Conservation (phyloP, 495 filamentous ascomycete genomes). For the Penicillium simplicissimum region DNA sequence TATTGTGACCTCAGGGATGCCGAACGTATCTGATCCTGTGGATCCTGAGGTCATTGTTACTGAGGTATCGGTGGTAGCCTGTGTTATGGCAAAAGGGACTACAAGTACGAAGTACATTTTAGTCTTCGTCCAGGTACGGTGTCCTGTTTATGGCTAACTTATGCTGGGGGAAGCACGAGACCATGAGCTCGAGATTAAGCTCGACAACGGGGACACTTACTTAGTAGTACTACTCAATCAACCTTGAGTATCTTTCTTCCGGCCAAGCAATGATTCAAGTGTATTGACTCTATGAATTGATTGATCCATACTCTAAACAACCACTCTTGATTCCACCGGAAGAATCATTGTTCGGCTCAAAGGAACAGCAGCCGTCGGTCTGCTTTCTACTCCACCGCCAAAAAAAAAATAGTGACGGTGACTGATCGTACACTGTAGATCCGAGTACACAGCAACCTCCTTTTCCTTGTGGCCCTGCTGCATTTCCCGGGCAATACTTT, state of each 20-base stretch:
- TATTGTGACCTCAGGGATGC: neutral
- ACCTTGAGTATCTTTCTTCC: neutral
- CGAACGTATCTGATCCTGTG: neutral
- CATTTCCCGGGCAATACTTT: slow-evolving; percentile 1
- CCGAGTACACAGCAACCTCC: slow-evolving; percentile 33
- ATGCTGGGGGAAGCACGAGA: neutral
- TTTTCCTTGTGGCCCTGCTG: slow-evolving; percentile 17
- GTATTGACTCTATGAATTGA: neutral
- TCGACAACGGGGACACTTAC: no score
- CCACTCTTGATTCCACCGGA: neutral
- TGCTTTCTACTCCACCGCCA: slow-evolving; percentile 7
- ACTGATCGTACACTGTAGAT: slow-evolving; percentile 40
- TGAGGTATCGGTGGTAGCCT: neutral
- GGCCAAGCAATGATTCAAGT: neutral
- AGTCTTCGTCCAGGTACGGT: neutral
- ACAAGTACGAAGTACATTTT: neutral
- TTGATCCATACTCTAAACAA: neutral
- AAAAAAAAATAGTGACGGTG: slow-evolving; percentile 23
- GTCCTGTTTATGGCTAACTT: neutral
- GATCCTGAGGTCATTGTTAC: neutral
- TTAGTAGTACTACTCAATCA: neutral
- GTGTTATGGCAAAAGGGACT: neutral
- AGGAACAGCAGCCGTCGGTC: slow-evolving; percentile 16
- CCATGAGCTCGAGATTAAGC: neutral
- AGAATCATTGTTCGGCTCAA: slow-evolving; percentile 18